Conservation (phyloP, 2,329 filamentous ascomycete genomes). For the Fusarium tjaetaba region DNA sequence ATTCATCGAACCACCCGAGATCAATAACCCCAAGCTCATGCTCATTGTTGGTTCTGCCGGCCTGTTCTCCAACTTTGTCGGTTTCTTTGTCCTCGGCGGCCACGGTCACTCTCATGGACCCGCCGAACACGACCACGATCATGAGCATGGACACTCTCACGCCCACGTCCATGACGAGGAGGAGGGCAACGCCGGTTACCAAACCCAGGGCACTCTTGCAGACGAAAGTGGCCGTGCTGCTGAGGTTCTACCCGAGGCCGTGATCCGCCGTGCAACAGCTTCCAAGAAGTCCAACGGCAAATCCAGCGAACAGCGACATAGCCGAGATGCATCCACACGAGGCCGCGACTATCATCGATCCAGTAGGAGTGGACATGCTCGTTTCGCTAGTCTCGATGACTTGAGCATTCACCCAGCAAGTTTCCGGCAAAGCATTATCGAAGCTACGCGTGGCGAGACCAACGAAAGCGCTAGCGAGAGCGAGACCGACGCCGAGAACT, state of each 20-base stretch:
- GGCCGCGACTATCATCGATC: slow-evolving; percentile 57
- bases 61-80: slow-evolving; percentile 86
- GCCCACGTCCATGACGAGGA: slow-evolving; percentile 56
- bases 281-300: slow-evolving; percentile 45
- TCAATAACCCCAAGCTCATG: slow-evolving; percentile 85
- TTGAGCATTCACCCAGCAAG: slow-evolving; percentile 90
- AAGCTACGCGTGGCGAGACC: slow-evolving; percentile 69
- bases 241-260: slow-evolving; percentile 71
- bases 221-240: slow-evolving; percentile 68
- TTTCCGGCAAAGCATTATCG: slow-evolving; percentile 92
- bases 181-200: slow-evolving; percentile 59
- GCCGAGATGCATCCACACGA: slow-evolving; percentile 46
- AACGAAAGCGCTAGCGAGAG: slow-evolving; percentile 65
- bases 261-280: slow-evolving; percentile 60
- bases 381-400: slow-evolving; percentile 73
- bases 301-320: slow-evolving; percentile 48
- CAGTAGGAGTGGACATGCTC: slow-evolving; percentile 63
- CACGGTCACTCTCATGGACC: slow-evolving; percentile 85
- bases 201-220: slow-evolving; percentile 54
- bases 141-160: slow-evolving; percentile 52
- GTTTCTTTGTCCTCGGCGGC: slow-evolving; percentile 90
- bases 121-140: slow-evolving; percentile 59
- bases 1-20: slow-evolving; percentile 89
- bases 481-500: slow-evolving; percentile 60
- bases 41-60: slow-evolving; percentile 89